phyloP scores from a whole-genome alignment of 768 basidiomycete species.

The Panaeolus cyanescens region DNA sequence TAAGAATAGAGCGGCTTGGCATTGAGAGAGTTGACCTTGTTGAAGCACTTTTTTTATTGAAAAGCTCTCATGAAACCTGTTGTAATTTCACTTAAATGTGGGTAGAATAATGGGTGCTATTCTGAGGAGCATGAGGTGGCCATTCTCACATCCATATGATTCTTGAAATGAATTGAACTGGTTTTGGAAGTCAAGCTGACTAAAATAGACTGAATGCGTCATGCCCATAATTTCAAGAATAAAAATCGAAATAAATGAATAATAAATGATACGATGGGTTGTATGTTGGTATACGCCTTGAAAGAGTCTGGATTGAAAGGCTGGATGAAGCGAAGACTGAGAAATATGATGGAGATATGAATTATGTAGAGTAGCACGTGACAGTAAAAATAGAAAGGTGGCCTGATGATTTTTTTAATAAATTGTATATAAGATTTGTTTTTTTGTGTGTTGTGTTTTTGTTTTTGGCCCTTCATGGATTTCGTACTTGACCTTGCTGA shows the following conservation, averaged over 20 bases:
- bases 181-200: background rate
- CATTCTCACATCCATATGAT: background rate
- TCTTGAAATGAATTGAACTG: background rate
- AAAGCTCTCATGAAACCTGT: no score
- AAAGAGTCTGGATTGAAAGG: background rate
- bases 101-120: background rate
- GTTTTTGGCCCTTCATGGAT: slow-evolving; percentile 61
- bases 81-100: background rate
- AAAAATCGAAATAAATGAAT: no score
- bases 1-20: no score
- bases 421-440: no score
- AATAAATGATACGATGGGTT: no score
- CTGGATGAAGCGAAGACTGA: background rate
- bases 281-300: no score
- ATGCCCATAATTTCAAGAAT: background rate
- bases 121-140: no score
- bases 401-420: background rate
- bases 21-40: background rate
- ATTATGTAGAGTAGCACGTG: background rate
- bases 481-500: slow-evolving; percentile 74
- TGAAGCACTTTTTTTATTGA: background rate
- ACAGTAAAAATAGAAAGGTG: background rate
- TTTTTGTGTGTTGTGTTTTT: no score
- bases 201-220: background rate
- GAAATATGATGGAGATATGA: background rate